A percentile compares a stretch with the other conserved stretches of the same genome.
Evolutionary conservation across 116 monocot genomes (phyloP).

Genomic region (Posidonia oceanica): DNA sequence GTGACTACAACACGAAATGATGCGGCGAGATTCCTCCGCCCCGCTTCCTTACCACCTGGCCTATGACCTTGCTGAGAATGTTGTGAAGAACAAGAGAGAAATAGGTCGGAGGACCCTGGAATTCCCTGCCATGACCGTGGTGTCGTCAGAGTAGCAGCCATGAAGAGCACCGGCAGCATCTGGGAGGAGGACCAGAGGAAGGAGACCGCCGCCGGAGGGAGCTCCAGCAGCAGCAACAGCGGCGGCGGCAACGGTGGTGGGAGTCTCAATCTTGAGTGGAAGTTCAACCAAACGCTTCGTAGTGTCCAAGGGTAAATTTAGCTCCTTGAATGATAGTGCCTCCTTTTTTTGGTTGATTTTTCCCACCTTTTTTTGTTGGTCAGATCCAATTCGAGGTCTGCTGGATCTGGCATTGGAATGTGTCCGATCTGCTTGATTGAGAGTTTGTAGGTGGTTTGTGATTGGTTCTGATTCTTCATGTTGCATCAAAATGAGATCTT

Average conservation of each 20-base stretch:
- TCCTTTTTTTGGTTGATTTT: slow-evolving; percentile 1
- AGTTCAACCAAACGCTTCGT: slow-evolving; percentile 90
- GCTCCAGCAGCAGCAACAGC: slow-evolving; percentile 16
- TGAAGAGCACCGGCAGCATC: slow-evolving; percentile 20
- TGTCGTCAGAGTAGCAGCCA: slow-evolving; percentile 1
- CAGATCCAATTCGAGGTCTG: not conserved
- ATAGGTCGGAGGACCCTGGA: too few species aligned
- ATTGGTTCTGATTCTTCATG: not conserved
- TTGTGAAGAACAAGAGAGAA: too few species aligned
- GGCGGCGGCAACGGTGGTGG: slow-evolving; percentile 13
- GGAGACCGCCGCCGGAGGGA: slow-evolving; percentile 11
- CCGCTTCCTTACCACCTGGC: too few species aligned
- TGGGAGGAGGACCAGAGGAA: slow-evolving; percentile 18
- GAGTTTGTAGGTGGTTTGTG: not conserved
- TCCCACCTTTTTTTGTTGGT: not conserved
- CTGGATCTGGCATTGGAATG: slow-evolving; percentile 1
- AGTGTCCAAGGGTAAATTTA: slow-evolving; percentile 78
- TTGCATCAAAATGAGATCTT: too few species aligned
- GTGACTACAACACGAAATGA: too few species aligned
- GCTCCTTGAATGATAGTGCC: not conserved
- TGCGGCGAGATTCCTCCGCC: too few species aligned
- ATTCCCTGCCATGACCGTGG: not conserved
- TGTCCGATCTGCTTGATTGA: not conserved
- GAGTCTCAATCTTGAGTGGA: slow-evolving; percentile 70
- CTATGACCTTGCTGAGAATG: too few species aligned